These are phyloP conservation scores for Wallacemonas sp. DNA, from an alignment of 208 protist genomes.

Conservation along the genomic window DNA sequence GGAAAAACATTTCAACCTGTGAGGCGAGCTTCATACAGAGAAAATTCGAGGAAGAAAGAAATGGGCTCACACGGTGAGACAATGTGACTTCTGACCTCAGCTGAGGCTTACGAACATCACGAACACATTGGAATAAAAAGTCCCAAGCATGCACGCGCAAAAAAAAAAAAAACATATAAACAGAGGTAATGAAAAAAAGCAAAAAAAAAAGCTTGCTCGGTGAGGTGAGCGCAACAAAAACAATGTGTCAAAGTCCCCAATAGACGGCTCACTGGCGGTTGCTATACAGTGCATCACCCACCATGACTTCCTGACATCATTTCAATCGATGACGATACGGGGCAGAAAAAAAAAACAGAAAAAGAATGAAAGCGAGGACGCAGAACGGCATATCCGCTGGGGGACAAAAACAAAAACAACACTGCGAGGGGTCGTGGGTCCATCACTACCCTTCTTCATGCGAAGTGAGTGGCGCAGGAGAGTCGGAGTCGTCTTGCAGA, in stretches of 20 bases:
- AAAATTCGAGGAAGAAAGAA: no score
- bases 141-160: not conserved
- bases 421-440: no score
- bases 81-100: no score
- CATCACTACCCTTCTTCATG: not conserved
- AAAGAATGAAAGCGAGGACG: not conserved
- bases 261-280: no score
- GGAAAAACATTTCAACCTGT: no score
- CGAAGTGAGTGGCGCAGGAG: not conserved
- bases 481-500: not conserved
- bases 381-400: not conserved
- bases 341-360: constrained; percentile 7
- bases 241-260: not conserved
- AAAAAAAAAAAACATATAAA: not conserved
- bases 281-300: no score
- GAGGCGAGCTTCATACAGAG: no score
- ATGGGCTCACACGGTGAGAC: no score
- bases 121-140: no score
- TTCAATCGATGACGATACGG: no score
- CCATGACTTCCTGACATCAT: no score
- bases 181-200: not conserved
- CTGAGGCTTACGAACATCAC: no score
- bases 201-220: not conserved
- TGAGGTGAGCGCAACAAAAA: constrained; percentile 8
- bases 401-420: not conserved